These are phyloP conservation scores for Starmerella riodocensis DNA, from an alignment of 805 yeast species.

Conservation along the genomic window DNA sequence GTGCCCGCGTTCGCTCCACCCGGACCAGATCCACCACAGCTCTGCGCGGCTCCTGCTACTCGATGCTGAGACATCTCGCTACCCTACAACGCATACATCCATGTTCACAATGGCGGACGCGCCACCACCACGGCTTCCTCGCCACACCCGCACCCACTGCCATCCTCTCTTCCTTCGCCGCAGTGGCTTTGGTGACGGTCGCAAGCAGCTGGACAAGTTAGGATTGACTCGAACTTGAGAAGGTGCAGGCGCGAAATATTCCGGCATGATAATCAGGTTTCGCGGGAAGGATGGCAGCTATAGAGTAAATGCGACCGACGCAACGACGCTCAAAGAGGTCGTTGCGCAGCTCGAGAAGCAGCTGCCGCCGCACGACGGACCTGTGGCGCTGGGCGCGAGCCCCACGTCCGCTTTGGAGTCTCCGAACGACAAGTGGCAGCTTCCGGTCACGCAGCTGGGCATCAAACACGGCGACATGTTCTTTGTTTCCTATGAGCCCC, in stretches of 20 bases:
- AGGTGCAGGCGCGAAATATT: no score
- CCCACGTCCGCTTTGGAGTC: conserved; percentile 36
- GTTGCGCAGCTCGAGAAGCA: conserved; percentile 28
- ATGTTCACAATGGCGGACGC: no score
- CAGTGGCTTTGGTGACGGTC: no score
- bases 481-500: conserved; percentile 30
- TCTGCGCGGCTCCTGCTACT: no score
- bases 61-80: no score
- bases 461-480: conserved; percentile 46
- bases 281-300: conserved; percentile 75
- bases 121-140: no score
- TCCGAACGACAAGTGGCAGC: conserved; percentile 28
- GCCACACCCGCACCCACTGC: no score
- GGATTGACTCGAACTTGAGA: no score
- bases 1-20: neutral
- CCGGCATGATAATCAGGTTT: conserved; percentile 53
- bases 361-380: conserved; percentile 27
- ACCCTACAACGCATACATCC: no score
- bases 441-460: conserved; percentile 27
- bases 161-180: no score
- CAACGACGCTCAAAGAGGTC: conserved; percentile 34
- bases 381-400: conserved; percentile 31
- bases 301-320: conserved; percentile 43
- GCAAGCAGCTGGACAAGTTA: no score
- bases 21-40: no score